Conservation (phyloP, 2,329 filamentous ascomycete species). For the Ophiostoma ips region DNA sequence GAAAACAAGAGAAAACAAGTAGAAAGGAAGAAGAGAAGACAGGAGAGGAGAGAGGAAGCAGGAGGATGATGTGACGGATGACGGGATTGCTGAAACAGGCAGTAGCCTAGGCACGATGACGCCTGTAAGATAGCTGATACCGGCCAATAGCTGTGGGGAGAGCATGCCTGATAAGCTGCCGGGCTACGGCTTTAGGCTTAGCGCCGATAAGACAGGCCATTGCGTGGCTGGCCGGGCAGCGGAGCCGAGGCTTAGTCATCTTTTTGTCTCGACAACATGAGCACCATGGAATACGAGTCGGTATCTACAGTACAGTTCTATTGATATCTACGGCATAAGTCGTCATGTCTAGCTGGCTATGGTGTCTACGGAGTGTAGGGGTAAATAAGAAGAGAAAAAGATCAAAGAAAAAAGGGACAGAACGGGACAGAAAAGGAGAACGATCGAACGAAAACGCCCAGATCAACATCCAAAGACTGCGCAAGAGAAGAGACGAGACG, state of each 20-base stretch:
- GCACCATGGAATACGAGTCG: too few relatives aligned
- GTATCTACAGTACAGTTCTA: background rate
- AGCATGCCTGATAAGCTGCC: background rate
- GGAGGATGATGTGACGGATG: background rate
- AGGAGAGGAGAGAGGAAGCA: background rate
- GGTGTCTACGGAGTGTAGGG: background rate
- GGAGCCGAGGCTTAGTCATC: too few relatives aligned
- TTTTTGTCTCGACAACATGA: too few relatives aligned
- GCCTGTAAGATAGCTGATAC: background rate
- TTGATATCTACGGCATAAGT: conserved; percentile 21
- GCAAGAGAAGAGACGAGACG: background rate
- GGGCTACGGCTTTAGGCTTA: too few relatives aligned
- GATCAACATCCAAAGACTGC: background rate
- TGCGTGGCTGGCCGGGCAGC: too few relatives aligned
- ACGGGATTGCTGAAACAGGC: conserved; percentile 18
- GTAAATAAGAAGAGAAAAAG: background rate
- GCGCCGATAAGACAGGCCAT: too few relatives aligned
- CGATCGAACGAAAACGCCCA: background rate
- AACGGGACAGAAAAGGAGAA: background rate
- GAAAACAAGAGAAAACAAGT: too few relatives aligned
- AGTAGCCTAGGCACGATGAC: background rate
- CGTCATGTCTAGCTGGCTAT: conserved; percentile 44
- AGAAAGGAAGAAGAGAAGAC: background rate
- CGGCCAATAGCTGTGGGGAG: background rate
- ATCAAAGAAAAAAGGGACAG: background rate